These are phyloP conservation scores for Linnemannia schmuckeri DNA, from an alignment of 192 early-diverging fungal species.

Conservation along the genomic window DNA sequence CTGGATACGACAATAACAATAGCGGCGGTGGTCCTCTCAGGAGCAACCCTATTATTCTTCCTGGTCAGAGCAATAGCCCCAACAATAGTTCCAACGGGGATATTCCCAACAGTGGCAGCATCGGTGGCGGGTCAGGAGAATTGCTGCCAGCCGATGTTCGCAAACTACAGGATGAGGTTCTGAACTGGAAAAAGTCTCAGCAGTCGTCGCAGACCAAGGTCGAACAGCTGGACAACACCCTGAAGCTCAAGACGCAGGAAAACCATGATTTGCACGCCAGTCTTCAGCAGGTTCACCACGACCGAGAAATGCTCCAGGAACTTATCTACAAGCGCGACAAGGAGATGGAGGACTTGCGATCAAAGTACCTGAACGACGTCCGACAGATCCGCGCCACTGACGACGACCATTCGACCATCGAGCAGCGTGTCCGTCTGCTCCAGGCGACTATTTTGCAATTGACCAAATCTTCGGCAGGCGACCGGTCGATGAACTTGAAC, in stretches of 20 bases:
- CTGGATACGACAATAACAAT: background rate
- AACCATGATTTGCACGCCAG: conserved; percentile 39
- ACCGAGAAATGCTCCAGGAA: conserved; percentile 52
- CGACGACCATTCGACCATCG: conserved; percentile 60
- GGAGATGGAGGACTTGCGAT: conserved; percentile 52
- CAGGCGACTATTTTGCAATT: conserved; percentile 53
- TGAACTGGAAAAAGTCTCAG: conserved; percentile 50
- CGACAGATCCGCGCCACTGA: conserved; percentile 62
- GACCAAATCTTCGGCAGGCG: conserved; percentile 53
- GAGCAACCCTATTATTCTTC: background rate
- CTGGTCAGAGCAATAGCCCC: conserved; percentile 5
- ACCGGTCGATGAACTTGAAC: conserved; percentile 48
- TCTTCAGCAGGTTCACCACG: conserved; percentile 44
- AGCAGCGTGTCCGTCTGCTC: conserved; percentile 48
- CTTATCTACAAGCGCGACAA: conserved; percentile 54
- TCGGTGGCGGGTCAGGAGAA: conserved; percentile 16
- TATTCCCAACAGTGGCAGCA: conserved; percentile 8
- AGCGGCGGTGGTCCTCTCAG: background rate
- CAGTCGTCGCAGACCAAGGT: conserved; percentile 40
- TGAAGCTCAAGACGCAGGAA: conserved; percentile 51
- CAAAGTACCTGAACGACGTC: conserved; percentile 57
- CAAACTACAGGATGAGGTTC: conserved; percentile 47
- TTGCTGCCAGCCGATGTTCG: conserved; percentile 30
- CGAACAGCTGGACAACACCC: conserved; percentile 23
- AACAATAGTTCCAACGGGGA: background rate